phyloP scores from a whole-genome alignment of 805 yeast genomes.

The Yamadazyma ubonensis region DNA sequence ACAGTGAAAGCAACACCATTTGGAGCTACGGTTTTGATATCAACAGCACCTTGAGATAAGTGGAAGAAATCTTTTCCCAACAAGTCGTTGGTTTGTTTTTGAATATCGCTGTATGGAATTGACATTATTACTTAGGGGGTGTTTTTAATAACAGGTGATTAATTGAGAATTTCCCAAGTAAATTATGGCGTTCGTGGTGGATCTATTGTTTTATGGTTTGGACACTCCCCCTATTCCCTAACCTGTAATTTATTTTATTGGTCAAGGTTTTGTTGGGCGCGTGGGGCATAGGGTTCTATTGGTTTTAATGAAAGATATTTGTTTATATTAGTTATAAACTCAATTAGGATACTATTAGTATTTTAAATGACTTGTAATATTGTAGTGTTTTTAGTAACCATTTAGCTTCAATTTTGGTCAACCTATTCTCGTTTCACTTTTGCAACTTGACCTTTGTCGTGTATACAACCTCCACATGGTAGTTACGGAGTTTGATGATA shows the following conservation, averaged over 20 bases:
- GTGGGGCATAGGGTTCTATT: not conserved
- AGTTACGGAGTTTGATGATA: too few species aligned
- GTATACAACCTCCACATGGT: not conserved
- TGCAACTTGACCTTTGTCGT: constrained; percentile 1
- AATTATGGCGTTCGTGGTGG: constrained; percentile 5
- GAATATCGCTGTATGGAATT: constrained; percentile 89
- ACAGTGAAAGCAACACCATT: constrained; percentile 94
- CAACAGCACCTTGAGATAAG: constrained; percentile 80
- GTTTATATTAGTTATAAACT: too few species aligned
- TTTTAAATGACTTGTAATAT: too few species aligned
- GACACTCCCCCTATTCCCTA: constrained; percentile 1
- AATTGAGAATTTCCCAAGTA: constrained; percentile 2
- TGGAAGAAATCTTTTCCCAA: constrained; percentile 93
- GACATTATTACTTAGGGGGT: constrained; percentile 35
- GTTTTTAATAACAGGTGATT: constrained; percentile 2
- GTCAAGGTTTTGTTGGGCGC: constrained; percentile 1
- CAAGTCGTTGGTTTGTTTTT: constrained; percentile 88
- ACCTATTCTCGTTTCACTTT: not conserved
- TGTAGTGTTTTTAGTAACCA: too few species aligned
- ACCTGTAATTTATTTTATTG: not conserved
- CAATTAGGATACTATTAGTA: too few species aligned
- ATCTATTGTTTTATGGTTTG: not conserved
- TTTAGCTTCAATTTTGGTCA: not conserved
- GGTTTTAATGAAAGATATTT: too few species aligned
- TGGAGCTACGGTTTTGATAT: constrained; percentile 90